Conservation (phyloP, 305 asterid genomes). For the Fraxinus dipetala region DNA sequence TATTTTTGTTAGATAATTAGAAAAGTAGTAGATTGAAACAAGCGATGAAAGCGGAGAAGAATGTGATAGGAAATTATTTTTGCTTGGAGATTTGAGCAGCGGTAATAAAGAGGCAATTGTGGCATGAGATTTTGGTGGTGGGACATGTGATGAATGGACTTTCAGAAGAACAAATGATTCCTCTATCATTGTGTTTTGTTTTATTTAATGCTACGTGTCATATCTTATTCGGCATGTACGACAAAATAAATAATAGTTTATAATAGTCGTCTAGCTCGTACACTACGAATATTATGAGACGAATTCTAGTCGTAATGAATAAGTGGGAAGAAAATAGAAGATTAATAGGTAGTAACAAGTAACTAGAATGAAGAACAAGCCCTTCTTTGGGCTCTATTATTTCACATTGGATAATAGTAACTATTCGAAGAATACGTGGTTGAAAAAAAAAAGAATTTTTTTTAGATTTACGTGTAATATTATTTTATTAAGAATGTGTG, state of each 20-base stretch:
- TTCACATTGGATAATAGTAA: background rate
- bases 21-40: constrained; percentile 5
- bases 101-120: constrained; percentile 33
- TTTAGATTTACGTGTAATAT: no score
- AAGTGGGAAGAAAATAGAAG: background rate
- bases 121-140: background rate
- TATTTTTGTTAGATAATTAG: background rate
- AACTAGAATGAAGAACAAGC: background rate
- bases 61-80: background rate
- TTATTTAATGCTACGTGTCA: background rate
- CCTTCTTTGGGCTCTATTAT: background rate
- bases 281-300: background rate
- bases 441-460: no score
- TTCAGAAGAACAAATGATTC: background rate
- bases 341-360: background rate
- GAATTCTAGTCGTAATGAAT: background rate
- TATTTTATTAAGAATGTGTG: background rate
- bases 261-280: background rate
- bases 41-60: constrained; percentile 44
- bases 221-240: background rate
- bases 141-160: background rate
- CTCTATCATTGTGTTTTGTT: background rate
- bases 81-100: constrained; percentile 32
- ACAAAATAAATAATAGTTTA: background rate
- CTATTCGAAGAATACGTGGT: no score